A percentile compares a stretch with the other conserved stretches of the same genome.
Evolutionary conservation across 306 rosid species (phyloP).

Genomic region (Dalbergia cultrata): DNA sequence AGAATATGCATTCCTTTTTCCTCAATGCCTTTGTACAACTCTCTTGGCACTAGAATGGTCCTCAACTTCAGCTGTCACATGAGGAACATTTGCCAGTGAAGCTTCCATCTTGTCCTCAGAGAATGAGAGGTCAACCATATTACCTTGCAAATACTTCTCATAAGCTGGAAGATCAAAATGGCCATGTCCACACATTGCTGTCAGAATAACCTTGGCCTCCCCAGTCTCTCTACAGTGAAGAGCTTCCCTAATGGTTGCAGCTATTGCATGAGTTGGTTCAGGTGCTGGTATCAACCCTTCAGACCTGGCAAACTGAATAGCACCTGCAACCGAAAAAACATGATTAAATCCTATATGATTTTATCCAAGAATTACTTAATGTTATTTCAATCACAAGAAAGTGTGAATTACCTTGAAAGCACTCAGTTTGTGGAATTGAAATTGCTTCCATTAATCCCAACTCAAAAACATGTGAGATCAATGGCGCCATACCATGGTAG

Average conservation of each 20-base stretch:
- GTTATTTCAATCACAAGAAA: slow-evolving; percentile 10
- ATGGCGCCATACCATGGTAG: slow-evolving; percentile 98
- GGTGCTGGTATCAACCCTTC: slow-evolving; percentile 98
- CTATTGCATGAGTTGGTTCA: slow-evolving; percentile 94
- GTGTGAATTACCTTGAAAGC: slow-evolving; percentile 72
- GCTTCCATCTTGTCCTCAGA: slow-evolving; percentile 68
- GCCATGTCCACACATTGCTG: slow-evolving; percentile 98
- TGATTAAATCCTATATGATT: slow-evolving; percentile 5
- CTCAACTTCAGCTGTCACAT: slow-evolving; percentile 47
- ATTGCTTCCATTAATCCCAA: slow-evolving; percentile 92
- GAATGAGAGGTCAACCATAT: slow-evolving; percentile 87
- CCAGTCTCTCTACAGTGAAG: slow-evolving; percentile 76
- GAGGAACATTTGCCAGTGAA: slow-evolving; percentile 72
- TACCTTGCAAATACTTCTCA: slow-evolving; percentile 85
- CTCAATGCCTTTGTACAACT: neutral
- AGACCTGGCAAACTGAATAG: slow-evolving; percentile 84
- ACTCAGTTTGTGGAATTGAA: slow-evolving; percentile 88
- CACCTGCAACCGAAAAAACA: slow-evolving; percentile 63
- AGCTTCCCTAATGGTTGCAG: slow-evolving; percentile 94
- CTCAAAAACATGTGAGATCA: slow-evolving; percentile 88
- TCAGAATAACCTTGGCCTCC: slow-evolving; percentile 89
- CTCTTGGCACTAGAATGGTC: neutral
- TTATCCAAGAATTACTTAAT: neutral
- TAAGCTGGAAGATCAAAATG: slow-evolving; percentile 89
- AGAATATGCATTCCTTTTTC: neutral